phyloP scores from a whole-genome alignment of 371 early-diverging fungal species.

The Mortierella sp. region DNA sequence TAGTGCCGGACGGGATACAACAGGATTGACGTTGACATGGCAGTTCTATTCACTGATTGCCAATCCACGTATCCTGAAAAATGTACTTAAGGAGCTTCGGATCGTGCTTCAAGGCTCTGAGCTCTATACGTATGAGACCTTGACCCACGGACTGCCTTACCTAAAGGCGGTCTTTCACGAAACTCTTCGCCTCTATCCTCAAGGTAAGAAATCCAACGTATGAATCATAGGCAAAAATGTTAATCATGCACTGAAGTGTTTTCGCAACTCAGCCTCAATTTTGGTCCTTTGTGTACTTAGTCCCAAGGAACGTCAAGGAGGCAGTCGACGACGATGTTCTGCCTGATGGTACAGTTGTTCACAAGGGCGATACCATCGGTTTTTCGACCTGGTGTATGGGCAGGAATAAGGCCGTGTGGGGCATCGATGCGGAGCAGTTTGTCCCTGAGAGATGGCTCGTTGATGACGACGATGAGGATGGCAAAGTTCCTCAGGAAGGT shows the following conservation, averaged over 20 bases:
- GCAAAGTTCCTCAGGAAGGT: not conserved
- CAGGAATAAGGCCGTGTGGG: constrained; percentile 43
- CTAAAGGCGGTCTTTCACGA: constrained; percentile 47
- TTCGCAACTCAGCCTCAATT: no score
- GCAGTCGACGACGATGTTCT: constrained; percentile 36
- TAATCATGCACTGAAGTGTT: no score
- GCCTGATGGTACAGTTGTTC: constrained; percentile 33
- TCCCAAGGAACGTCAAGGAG: constrained; percentile 35
- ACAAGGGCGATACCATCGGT: constrained; percentile 35
- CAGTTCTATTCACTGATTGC: constrained; percentile 40
- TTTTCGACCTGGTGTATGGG: constrained; percentile 43
- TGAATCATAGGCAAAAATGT: no score
- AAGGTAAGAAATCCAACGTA: no score
- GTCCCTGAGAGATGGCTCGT: constrained; percentile 47
- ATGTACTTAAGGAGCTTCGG: constrained; percentile 31
- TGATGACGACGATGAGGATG: not conserved
- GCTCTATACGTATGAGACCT: constrained; percentile 21
- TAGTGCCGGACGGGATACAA: constrained; percentile 62
- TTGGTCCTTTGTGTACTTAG: constrained; percentile 11
- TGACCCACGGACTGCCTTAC: constrained; percentile 31
- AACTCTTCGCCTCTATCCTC: constrained; percentile 29
- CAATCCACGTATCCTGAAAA: constrained; percentile 32
- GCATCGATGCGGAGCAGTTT: constrained; percentile 36
- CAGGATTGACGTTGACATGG: constrained; percentile 57
- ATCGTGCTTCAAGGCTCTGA: constrained; percentile 21